These are phyloP conservation scores for Blastomyces emzantsi DNA, from an alignment of 2,329 filamentous ascomycete genomes.

Conservation along the genomic window DNA sequence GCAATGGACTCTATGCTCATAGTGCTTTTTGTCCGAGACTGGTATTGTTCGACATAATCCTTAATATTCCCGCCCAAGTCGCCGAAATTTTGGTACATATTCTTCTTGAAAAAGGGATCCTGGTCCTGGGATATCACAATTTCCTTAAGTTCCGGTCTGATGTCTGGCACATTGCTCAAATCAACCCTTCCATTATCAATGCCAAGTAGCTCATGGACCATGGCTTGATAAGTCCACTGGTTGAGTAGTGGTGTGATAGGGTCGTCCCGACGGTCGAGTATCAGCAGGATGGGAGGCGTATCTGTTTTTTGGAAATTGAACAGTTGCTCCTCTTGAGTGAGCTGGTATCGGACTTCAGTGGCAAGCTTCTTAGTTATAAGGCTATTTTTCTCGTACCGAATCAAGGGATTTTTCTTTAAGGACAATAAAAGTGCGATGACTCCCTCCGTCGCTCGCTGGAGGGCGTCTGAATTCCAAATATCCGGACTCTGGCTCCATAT, in stretches of 20 bases:
- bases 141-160: slow-evolving; percentile 79
- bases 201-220: slow-evolving; percentile 93
- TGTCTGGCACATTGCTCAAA: slow-evolving; percentile 71
- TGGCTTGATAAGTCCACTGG: slow-evolving; percentile 99
- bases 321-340: slow-evolving; percentile 90
- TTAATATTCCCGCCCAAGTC: slow-evolving; percentile 94
- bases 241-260: slow-evolving; percentile 89
- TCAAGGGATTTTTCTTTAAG: slow-evolving; percentile 92
- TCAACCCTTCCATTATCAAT: slow-evolving; percentile 94
- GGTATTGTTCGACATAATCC: slow-evolving; percentile 97
- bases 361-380: slow-evolving; percentile 84
- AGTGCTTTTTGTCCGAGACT: slow-evolving; percentile 92
- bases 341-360: slow-evolving; percentile 81
- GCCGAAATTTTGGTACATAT: slow-evolving; percentile 98
- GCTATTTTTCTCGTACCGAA: slow-evolving; percentile 89
- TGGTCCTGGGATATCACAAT: slow-evolving; percentile 95
- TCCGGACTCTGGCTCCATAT: slow-evolving; percentile 79
- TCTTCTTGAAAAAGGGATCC: slow-evolving; percentile 98
- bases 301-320: slow-evolving; percentile 96
- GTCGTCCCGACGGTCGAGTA: slow-evolving; percentile 87
- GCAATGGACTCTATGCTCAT: slow-evolving; percentile 94
- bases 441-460: slow-evolving; percentile 81
- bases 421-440: slow-evolving; percentile 74
- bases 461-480: slow-evolving; percentile 78
- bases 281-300: slow-evolving; percentile 82